Evolutionary conservation across 148 eudicot species (phyloP).

Genomic region (Pharnaceum exiguum): DNA sequence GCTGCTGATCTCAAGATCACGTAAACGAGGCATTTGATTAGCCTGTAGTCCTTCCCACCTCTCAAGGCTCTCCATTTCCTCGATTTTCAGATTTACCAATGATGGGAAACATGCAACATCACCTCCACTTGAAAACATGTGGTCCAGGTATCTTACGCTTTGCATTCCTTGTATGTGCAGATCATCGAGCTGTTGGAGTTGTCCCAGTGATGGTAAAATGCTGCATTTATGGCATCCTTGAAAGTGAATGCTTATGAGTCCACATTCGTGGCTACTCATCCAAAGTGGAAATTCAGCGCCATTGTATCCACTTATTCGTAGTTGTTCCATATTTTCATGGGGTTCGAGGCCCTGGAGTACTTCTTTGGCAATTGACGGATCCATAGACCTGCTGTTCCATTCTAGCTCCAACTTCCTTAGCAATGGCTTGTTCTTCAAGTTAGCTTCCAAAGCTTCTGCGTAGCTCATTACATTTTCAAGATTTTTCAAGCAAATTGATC

Average conservation of each 20-base stretch:
- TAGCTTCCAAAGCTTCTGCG: constrained; percentile 8
- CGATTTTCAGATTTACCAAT: background rate
- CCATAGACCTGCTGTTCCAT: background rate
- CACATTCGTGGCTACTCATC: constrained; percentile 6
- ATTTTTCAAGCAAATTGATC: constrained; percentile 14
- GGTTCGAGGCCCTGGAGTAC: constrained; percentile 3
- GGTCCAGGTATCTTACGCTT: background rate
- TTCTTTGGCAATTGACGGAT: background rate
- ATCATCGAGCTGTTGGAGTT: constrained; percentile 7
- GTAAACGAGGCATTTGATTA: constrained; percentile 7
- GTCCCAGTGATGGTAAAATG: constrained; percentile 17
- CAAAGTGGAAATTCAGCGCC: constrained; percentile 17
- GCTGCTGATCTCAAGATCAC: background rate
- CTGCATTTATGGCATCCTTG: constrained; percentile 4
- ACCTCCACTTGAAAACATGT: background rate
- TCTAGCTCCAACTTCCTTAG: constrained; percentile 14
- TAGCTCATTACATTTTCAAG: constrained; percentile 11
- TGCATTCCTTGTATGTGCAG: constrained; percentile 15
- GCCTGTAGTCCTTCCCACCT: constrained; percentile 5
- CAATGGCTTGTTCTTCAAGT: constrained; percentile 4
- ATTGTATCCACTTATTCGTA: constrained; percentile 6
- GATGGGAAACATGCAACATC: background rate
- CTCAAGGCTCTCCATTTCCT: constrained; percentile 9
- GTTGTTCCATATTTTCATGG: constrained; percentile 15
- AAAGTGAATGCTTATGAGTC: constrained; percentile 11